Percentiles rank a stretch among this genome's conserved stretches.
These are phyloP conservation scores for Cladosporium oxysporum DNA, from an alignment of 2,329 filamentous ascomycete genomes.

Conservation along the genomic window DNA sequence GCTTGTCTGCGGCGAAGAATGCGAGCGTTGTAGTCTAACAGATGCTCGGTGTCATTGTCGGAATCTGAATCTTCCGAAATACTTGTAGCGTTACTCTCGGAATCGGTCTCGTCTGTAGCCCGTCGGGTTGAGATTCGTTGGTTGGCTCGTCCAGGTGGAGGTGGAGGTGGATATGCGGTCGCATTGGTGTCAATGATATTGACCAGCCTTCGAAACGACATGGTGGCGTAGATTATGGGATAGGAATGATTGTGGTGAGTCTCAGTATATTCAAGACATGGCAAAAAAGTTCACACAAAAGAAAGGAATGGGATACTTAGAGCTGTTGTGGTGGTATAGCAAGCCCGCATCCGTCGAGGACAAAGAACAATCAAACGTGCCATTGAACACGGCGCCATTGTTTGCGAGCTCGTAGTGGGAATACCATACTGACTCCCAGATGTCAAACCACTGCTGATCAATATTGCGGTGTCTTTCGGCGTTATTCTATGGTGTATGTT, in stretches of 20 bases:
- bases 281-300: background rate
- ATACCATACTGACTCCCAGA: too few relatives aligned
- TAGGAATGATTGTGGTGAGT: background rate
- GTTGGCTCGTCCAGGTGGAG: background rate
- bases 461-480: background rate
- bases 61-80: background rate
- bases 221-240: background rate
- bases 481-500: background rate
- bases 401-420: background rate
- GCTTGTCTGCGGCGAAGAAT: background rate
- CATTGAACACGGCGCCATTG: background rate
- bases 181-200: background rate
- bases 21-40: background rate
- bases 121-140: background rate
- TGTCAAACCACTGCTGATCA: background rate
- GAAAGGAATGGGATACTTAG: background rate
- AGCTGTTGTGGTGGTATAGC: background rate
- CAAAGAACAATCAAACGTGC: conserved; percentile 9
- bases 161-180: background rate
- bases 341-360: conserved; percentile 19
- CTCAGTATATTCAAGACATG: background rate
- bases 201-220: background rate
- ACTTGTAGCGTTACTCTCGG: background rate
- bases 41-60: background rate
- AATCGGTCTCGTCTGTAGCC: background rate